A percentile compares a stretch with the other conserved stretches of the same genome.
Conservation (phyloP, 148 eudicot genomes). For the Cornus suecica region DNA sequence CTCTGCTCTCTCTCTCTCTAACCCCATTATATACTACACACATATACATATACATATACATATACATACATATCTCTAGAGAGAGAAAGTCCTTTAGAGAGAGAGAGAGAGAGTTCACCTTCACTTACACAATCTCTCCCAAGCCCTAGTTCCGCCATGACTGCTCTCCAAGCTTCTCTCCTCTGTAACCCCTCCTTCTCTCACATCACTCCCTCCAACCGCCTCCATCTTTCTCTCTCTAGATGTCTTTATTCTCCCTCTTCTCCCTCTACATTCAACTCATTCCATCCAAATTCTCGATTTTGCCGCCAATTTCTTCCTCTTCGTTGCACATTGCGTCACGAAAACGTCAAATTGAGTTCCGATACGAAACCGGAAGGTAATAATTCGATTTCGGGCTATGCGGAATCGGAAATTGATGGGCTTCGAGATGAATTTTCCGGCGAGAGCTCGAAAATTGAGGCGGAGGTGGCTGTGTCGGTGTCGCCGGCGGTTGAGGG, state of each 20-base stretch:
- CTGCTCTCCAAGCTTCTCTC: constrained; percentile 68
- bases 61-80: neutral
- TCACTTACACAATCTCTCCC: constrained; percentile 1
- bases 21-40: neutral
- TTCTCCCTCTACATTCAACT: constrained; percentile 5
- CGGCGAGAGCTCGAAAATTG: constrained; percentile 8
- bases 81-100: neutral
- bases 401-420: constrained; percentile 10
- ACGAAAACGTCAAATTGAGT: constrained; percentile 26
- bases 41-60: neutral
- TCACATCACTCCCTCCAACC: constrained; percentile 7
- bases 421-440: neutral
- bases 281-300: constrained; percentile 15
- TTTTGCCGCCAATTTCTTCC: constrained; percentile 17
- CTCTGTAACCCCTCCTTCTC: constrained; percentile 43
- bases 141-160: constrained; percentile 27
- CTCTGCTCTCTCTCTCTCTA: constrained; percentile 10
- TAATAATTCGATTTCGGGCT: constrained; percentile 9
- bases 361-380: constrained; percentile 14
- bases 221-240: constrained; percentile 19
- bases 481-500: neutral
- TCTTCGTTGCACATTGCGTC: constrained; percentile 31
- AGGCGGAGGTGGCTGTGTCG: neutral
- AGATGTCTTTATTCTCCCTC: neutral
- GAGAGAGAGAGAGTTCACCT: constrained; percentile 9